Base-by-base conservation (phyloP, 2,329 filamentous ascomycete genomes). In the Fusarium kyushuense region DNA sequence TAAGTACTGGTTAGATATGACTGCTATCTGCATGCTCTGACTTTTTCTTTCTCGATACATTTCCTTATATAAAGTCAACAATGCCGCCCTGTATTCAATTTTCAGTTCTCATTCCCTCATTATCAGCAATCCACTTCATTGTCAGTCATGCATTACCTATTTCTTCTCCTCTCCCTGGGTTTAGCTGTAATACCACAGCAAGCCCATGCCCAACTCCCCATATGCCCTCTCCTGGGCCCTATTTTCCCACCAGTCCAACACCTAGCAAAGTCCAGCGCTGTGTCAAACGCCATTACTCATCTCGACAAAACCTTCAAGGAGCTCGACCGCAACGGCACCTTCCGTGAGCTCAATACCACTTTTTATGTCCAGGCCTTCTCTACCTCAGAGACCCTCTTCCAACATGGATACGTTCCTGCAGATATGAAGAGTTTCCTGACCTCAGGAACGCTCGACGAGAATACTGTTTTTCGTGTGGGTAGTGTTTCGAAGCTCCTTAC, bases 351-450 rank as follows among this genome's bases (percentile, higher is more conserved):
- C 19, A 64, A 64, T 16, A 45, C 46, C 2, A 63, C 59, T 17
- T 40, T 64, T 3, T 51, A 58, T 11, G 16, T 64, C 3, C 52
- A 64, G 12, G 52, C 43, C 2, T 64, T 64, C 9, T 58, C 61
- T 9, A n/a, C 25, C 17, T 57, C 60, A 0, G n/a, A 58, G 5
- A 46, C n/a, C 8, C 35, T 64, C 4, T 57, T 64, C 5, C 19
- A 58, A 6, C 36, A 48, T 23, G 54, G 59, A 19, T 64, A 64
- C 11, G 45, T 40, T 17, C 40, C 61, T 10, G 5, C 41, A 4
- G n/a, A 13, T 1, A 64, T 64, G 35, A 64, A 52, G 6, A 3
- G 10, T 1, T 63, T 41, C 4, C n/a, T 64, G 3, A 64, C 61
- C 9, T 46, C 59, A 1, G 58, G 58, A 5, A 46, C 3, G 0